Evolutionary conservation across 192 early-diverging fungal species (phyloP), one percentile per base, ranked within the genome.

Genomic region (Dimargaris verticillata): DNA sequence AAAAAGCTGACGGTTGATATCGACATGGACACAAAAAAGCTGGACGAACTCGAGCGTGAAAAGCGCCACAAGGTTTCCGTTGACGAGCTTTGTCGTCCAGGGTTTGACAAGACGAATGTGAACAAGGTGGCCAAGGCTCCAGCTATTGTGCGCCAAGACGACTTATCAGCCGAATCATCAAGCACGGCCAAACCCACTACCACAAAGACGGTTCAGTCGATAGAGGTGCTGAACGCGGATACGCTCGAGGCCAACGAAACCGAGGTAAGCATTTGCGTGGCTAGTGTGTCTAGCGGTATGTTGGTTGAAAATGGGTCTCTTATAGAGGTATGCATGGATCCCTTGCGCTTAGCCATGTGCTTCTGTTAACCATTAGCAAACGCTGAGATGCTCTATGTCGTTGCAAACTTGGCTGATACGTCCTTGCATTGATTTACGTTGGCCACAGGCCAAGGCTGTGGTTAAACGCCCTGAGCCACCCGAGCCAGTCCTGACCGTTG

Each of bases 31-130:
- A 64, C 70, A 29, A 60, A 62, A 45, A 82, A 88, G 64, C 64
- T 82, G 54, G 73, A 69, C 13, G 78, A 78, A 57, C 74, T 81
- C 22, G 75, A 76, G 51, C 62, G 63, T 26, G 83, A 88, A 28
- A 78, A 81, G 42, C 74, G 72, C 28, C 82, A 80, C 61, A 87
- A 88, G 53, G 64, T 88, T 22, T 81, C 81, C 2, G 80, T 80
- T 9, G 85, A 88, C 58, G 80, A 83, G 25, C 75, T 90, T 51
- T 74, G 78, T 15, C 77, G 78, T 29, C 74, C 76, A 52, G 77
- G 80, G 1, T 83, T 83, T 55, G 76, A 85, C 60, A 81, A 78
- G 53, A 83, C 83, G 11, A 78, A 72, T 66, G 79, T 83, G n/a
- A 77, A 62, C 33, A 78, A 74, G 62, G 61, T 65, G 28, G 55